Base-by-base conservation (phyloP, 257 asterid species). In the Paraleonurus japonicus region DNA sequence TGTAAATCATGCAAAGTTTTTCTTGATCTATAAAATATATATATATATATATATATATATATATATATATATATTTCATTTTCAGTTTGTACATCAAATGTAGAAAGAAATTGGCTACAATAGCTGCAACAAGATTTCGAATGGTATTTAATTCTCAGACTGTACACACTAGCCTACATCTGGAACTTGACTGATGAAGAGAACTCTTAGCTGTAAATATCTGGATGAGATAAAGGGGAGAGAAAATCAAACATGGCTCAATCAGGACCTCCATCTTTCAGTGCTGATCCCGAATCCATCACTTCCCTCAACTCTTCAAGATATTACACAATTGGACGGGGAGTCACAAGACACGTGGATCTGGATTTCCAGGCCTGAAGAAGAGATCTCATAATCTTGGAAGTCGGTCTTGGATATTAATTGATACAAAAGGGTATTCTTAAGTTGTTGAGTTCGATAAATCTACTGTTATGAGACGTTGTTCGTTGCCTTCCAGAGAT, bases 401-500 rank as follows among this genome's bases (percentile, higher is more conserved):
- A 77, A 84, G 79, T 78, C 91, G 99, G 73, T 92, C 99, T 53
- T 95, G 99, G 99, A 85, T 92, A 80, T 77, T 86, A 82, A 95
- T 95, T 58, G 97, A 88, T 71, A 84, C 81, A n/a, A 69, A 75
- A 74, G 99, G 99, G 76, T 76, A 83, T 71, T 84, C 94, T 22
- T 86, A 86, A 81, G 75, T 87, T 47, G 85, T 87, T 79, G 98
- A 95, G 77, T 79, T 95, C 80, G 99, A 95, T 72, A 95, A 92
- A 75, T 82, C 79, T 69, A 87, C 96, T 2, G 54, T 95, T 59
- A 95, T 95, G 99, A 87, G 88, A 59, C 96, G 88, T 76, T 95
- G 97, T 70, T 87, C 95, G 35, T 83, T 95, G 84, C 99, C 99
- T 70, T 88, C 99, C 9, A 82, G 99, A 82, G 99, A 95, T 81